phyloP scores from a whole-genome alignment of 352 stramenopile genomes.

The Phytopythium aichiense region DNA sequence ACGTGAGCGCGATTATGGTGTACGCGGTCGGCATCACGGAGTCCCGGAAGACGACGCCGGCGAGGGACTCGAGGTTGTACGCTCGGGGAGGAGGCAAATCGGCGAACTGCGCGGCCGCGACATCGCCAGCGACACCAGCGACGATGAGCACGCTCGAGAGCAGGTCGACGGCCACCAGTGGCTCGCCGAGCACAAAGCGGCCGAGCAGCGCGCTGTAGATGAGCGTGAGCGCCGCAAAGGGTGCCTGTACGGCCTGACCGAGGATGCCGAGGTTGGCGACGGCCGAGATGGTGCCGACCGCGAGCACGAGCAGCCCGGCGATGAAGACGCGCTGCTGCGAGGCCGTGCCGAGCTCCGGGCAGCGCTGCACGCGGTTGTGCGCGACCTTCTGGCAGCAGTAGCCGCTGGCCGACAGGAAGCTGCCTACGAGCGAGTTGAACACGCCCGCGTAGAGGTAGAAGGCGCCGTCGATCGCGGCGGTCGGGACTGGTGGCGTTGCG shows the following conservation, averaged over 20 bases:
- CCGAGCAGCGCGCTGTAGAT: conserved; percentile 75
- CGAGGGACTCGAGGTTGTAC: conserved; percentile 56
- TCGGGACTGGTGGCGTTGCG: background rate
- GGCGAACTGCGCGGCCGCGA: conserved; percentile 50
- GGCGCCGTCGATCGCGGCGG: background rate
- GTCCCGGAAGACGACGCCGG: conserved; percentile 40
- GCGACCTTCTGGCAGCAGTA: conserved; percentile 82
- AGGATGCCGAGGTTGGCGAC: conserved; percentile 72
- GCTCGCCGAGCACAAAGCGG: conserved; percentile 57
- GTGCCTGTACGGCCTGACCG: conserved; percentile 68
- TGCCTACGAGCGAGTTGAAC: conserved; percentile 70
- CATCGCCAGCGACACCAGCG: conserved; percentile 52
- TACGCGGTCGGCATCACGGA: conserved; percentile 58
- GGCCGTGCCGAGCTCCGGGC: conserved; percentile 46
- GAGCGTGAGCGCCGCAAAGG: conserved; percentile 75
- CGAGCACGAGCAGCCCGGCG: conserved; percentile 52
- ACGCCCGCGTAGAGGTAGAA: conserved; percentile 64
- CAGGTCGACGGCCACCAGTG: conserved; percentile 41
- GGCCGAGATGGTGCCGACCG: conserved; percentile 62
- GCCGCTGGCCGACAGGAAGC: conserved; percentile 70
- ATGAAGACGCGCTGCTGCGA: conserved; percentile 61
- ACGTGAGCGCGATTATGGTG: conserved; percentile 37
- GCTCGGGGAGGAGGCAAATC: conserved; percentile 31
- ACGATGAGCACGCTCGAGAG: conserved; percentile 63
- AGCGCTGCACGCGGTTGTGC: conserved; percentile 47